A percentile compares a stretch with the other conserved stretches of the same genome.
Conservation (phyloP, 192 early-diverging fungal genomes). For the Ambispora gerdemannii region DNA sequence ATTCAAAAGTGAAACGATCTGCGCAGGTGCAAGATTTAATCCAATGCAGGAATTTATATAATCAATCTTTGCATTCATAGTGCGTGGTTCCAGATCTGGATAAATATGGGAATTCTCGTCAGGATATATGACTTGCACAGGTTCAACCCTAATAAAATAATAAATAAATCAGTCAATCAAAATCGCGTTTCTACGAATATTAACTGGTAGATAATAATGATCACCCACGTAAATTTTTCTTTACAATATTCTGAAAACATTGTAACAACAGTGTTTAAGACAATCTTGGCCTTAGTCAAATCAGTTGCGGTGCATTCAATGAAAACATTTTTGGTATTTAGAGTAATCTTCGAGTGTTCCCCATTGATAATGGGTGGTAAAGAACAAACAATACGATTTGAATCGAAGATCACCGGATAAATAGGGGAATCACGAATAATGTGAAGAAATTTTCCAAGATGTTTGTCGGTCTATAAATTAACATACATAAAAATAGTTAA, state of each 20-base stretch:
- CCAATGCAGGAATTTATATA: slow-evolving; percentile 92
- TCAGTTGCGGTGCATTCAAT: slow-evolving; percentile 99
- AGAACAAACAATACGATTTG: slow-evolving; percentile 79
- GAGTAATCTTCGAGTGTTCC: slow-evolving; percentile 94
- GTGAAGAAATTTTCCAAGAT: slow-evolving; percentile 83
- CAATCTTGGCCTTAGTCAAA: slow-evolving; percentile 89
- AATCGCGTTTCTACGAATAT: slow-evolving; percentile 14
- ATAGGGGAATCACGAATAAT: slow-evolving; percentile 90
- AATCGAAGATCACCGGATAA: slow-evolving; percentile 90
- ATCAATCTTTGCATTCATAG: slow-evolving; percentile 67
- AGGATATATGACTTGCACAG: slow-evolving; percentile 84
- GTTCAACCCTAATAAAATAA: slow-evolving; percentile 68
- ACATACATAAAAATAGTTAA: not conserved
- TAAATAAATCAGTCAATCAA: slow-evolving; percentile 4
- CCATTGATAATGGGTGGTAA: slow-evolving; percentile 99
- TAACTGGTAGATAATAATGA: not conserved
- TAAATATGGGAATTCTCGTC: slow-evolving; percentile 67
- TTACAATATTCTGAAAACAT: slow-evolving; percentile 96
- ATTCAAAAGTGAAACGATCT: slow-evolving; percentile 72
- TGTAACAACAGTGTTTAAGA: slow-evolving; percentile 88
- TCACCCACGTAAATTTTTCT: slow-evolving; percentile 81
- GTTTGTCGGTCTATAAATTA: slow-evolving; percentile 58
- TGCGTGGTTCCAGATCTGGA: slow-evolving; percentile 70
- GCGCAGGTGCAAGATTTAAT: slow-evolving; percentile 57
- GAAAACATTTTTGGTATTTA: slow-evolving; percentile 92